phyloP scores from a whole-genome alignment of 2,329 filamentous ascomycete genomes.

The Decorospora gaudefroyi region DNA sequence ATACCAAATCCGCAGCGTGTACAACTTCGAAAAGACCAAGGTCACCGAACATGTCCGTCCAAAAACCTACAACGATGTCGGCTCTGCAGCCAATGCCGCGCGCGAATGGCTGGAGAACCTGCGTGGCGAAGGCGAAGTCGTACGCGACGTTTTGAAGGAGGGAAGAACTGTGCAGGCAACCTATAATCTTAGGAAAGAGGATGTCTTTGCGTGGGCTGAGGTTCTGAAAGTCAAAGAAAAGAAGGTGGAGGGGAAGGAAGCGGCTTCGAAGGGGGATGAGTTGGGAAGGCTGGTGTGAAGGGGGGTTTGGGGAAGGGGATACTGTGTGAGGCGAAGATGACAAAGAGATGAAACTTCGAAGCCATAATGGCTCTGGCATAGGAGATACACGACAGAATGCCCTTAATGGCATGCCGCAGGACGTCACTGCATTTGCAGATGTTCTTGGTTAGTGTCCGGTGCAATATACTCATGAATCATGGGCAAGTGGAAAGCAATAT shows the following conservation, averaged over 20 bases:
- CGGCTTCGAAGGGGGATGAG: neutral
- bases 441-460: too few species aligned
- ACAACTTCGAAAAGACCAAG: conserved; percentile 2
- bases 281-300: neutral
- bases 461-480: too few species aligned
- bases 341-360: too few species aligned
- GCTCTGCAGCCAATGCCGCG: neutral
- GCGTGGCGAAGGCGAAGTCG: neutral
- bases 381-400: too few species aligned
- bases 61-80: neutral
- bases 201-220: neutral
- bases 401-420: too few species aligned
- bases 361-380: too few species aligned
- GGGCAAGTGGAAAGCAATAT: too few species aligned
- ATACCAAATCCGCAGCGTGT: neutral
- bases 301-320: too few species aligned
- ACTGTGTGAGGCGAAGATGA: too few species aligned
- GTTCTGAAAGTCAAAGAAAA: neutral
- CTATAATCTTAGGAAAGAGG: neutral
- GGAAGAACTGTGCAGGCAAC: neutral
- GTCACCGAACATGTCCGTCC: neutral
- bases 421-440: too few species aligned
- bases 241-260: neutral
- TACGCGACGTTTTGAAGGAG: neutral
- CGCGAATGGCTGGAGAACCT: neutral